Evolutionary conservation across 345 rosid species (phyloP), one percentile per base, ranked within the genome.

Genomic region (Gossypium rotundifolium): DNA sequence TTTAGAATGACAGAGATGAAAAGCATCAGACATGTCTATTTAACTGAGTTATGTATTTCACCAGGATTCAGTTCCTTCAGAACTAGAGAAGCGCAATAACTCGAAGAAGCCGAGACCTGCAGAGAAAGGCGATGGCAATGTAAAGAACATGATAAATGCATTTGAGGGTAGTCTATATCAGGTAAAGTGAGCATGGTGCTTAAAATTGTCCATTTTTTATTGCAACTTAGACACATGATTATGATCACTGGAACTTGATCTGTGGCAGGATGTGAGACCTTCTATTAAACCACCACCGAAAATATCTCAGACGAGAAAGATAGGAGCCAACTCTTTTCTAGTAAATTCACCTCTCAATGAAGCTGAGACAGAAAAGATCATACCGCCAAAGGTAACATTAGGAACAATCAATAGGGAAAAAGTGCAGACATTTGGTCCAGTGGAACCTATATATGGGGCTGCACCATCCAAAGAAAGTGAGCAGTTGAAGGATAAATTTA

Each of bases 81-180:
- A 76, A 49, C 57, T 4, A 14, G 53, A 53, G 25, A 55, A 20
- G 53, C 42, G 10, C 23, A 65, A 49, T 40, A 20, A 53, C 40
- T 22, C 58, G 72, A 65, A 78, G 85, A 80, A 80, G 71, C 80
- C 18, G 17, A 40, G 46, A 7, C 48, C 82, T 23, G 59, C 73
- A 12, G 80, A 79, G 81, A 88, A 79, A 80, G 78, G 72, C 77
- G 83, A 85, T 55, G 84, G 83, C 86, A 88, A 79, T 78, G 91
- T 94, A 74, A 82, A 85, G 83, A 88, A 88, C 73, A 86, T 92
- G 97, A 87, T 89, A 71, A 88, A 86, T 78, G 89, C 75, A 73
- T 94, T 94, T 63, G 94, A 94, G 84, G 82, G 81, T 79, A 80
- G 87, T 75, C 76, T 70, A 70, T 73, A 83, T 85, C 89, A 91